Percentiles rank a stretch among this genome's conserved stretches.
These are phyloP conservation scores for Suhomyces terraborum DNA, from an alignment of 1,139 yeast genomes.

Conservation along the genomic window DNA sequence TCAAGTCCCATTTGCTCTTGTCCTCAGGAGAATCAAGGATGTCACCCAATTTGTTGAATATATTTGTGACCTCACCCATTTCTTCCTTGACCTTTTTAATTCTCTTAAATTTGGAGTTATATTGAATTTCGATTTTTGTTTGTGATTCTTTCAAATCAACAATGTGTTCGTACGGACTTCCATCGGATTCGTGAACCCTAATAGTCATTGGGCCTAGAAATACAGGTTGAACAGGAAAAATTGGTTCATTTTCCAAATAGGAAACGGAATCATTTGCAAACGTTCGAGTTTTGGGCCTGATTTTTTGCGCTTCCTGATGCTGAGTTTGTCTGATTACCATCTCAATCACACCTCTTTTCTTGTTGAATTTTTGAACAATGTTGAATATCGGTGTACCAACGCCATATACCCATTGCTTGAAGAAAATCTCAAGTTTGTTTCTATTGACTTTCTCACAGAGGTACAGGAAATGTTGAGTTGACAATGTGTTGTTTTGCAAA, in stretches of 20 bases:
- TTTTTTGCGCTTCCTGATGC: slow-evolving; percentile 51
- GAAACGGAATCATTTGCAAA: slow-evolving; percentile 52
- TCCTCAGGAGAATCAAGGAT: slow-evolving; percentile 64
- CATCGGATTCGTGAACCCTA: slow-evolving; percentile 96
- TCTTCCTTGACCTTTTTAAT: slow-evolving; percentile 55
- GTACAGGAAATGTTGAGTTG: slow-evolving; percentile 84
- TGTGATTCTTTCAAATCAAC: slow-evolving; percentile 85
- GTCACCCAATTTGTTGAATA: slow-evolving; percentile 74
- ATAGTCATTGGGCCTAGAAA: slow-evolving; percentile 96
- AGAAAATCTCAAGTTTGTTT: slow-evolving; percentile 77
- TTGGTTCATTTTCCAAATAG: slow-evolving; percentile 42
- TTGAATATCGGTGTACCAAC: slow-evolving; percentile 87
- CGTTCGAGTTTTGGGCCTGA: slow-evolving; percentile 37
- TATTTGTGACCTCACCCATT: slow-evolving; percentile 38
- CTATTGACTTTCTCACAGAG: slow-evolving; percentile 94
- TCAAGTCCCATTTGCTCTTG: slow-evolving; percentile 68
- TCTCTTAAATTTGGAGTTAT: slow-evolving; percentile 86
- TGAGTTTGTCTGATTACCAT: slow-evolving; percentile 94
- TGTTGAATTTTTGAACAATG: slow-evolving; percentile 88
- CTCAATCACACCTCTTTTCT: slow-evolving; percentile 90
- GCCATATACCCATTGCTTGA: slow-evolving; percentile 91
- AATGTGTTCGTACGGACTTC: slow-evolving; percentile 98
- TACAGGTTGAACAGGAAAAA: slow-evolving; percentile 45
- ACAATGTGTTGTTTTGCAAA: slow-evolving; percentile 71
- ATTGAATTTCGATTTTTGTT: slow-evolving; percentile 89